Conservation (phyloP, 1,284 basidiomycete genomes). For the Sporisorium exsertum region DNA sequence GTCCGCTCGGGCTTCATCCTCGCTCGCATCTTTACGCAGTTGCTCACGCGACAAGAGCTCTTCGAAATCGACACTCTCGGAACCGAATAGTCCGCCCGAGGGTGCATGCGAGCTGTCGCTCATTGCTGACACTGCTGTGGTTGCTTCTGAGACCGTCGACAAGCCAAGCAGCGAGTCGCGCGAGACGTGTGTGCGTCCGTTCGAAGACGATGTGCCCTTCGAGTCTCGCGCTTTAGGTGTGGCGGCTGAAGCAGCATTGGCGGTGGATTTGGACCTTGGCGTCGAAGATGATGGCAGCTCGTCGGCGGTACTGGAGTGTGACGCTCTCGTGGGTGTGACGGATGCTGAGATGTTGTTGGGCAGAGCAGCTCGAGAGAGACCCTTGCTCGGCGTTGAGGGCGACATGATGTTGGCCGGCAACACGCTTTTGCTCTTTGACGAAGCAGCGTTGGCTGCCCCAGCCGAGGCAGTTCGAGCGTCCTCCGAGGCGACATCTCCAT, state of each 20-base stretch:
- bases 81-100: constrained; percentile 39
- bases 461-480: constrained; percentile 3
- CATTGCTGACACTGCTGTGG: constrained; percentile 30
- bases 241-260: not conserved
- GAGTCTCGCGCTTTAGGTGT: constrained; percentile 25
- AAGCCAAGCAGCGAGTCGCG: constrained; percentile 41
- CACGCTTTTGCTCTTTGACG: constrained; percentile 13
- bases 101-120: constrained; percentile 23
- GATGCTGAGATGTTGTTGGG: constrained; percentile 7
- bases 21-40: constrained; percentile 8
- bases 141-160: constrained; percentile 44
- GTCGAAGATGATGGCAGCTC: constrained; percentile 37
- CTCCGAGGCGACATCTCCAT: constrained; percentile 13
- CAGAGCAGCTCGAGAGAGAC: constrained; percentile 27
- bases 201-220: constrained; percentile 3
- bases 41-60: constrained; percentile 34
- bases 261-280: constrained; percentile 14
- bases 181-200: constrained; percentile 22
- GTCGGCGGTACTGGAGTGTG: constrained; percentile 1
- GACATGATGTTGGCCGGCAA: constrained; percentile 51
- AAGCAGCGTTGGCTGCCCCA: not conserved
- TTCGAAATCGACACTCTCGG: constrained; percentile 50
- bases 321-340: constrained; percentile 30
- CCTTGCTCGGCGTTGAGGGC: constrained; percentile 50
- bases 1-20: not conserved